Base-by-base conservation (phyloP, 2,329 filamentous ascomycete species). In the Aspergillus bombycis region DNA sequence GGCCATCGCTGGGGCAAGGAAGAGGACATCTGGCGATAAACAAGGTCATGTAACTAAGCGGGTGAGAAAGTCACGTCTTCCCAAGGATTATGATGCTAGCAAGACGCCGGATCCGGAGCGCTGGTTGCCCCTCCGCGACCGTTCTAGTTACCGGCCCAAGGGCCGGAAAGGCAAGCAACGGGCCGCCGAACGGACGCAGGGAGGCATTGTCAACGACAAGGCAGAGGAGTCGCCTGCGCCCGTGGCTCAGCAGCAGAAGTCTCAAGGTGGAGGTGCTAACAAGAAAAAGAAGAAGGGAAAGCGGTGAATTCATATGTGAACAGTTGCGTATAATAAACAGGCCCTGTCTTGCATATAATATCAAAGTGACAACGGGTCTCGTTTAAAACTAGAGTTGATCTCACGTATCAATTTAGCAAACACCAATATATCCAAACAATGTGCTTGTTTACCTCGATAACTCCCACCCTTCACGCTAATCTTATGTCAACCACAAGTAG, bases 141-240 rank as follows among this genome's bases (percentile, higher is more conserved):
- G 95, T 62, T 95, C 91, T 70, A 91, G 88, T 46, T 99, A 97
- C 79, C 84, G 91, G 55, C 93, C 94, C 9, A 97, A 95, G 82
- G 93, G 93, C 7, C 93, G 91, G 82, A 96, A 97, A 84, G 92
- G 92, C 61, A 94, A 93, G 84, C 90, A 93, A 85, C 91, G 90
- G 80, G 89, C 88, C 5, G 83, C 85, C 65, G 91, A 92, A 69
- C 82, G 89, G 46, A 97, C 92, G 10, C 95, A 98, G 77, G 95
- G 95, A 65, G 94, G 94, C 56, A 81, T 90, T 14, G 91, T 93
- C 26, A 89, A 85, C 71, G 92, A 94, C 67, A 90, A 91, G 57
- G 75, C 88, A 85, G 83, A 90, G 82, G 62, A 81, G 88, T 68
- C 73, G 1, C 58, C 77, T 62, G 43, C 77, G 26, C 62, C 69